Percentiles rank a stretch among this genome's conserved stretches.
Conservation (phyloP, 176 grass and related monocot genomes). For the Paspalum notatum region DNA sequence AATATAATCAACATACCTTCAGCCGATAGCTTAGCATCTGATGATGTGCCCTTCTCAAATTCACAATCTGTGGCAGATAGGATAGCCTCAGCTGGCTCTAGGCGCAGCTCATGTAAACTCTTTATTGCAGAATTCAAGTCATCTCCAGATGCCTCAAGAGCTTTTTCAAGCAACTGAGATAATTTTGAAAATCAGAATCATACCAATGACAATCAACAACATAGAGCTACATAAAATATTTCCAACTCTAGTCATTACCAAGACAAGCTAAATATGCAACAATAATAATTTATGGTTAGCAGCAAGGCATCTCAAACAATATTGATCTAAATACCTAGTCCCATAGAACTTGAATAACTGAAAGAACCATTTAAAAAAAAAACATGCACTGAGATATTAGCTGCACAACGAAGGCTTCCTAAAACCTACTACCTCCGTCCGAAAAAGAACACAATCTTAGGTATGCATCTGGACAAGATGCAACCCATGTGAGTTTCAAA, state of each 20-base stretch:
- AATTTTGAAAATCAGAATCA: constrained; percentile 33
- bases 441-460: too few relatives aligned
- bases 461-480: too few relatives aligned
- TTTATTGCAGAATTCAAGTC: constrained; percentile 83
- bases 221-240: background rate
- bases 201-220: constrained; percentile 5
- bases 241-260: background rate
- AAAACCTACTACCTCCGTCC: background rate
- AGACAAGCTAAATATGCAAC: background rate
- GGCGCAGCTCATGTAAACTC: constrained; percentile 59
- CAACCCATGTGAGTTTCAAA: background rate
- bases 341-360: background rate
- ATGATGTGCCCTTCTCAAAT: constrained; percentile 46
- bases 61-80: constrained; percentile 39
- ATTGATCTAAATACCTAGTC: background rate
- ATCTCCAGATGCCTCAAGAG: constrained; percentile 78
- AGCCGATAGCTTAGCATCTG: constrained; percentile 43
- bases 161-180: constrained; percentile 78
- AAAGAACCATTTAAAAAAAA: background rate
- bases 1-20: constrained; percentile 51
- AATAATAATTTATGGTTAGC: background rate
- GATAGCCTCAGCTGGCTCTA: constrained; percentile 53
- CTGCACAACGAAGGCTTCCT: background rate
- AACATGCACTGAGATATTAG: background rate
- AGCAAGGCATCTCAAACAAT: background rate